Conservation (phyloP, 371 early-diverging fungal genomes). For the Phascolomyces articulosus region DNA sequence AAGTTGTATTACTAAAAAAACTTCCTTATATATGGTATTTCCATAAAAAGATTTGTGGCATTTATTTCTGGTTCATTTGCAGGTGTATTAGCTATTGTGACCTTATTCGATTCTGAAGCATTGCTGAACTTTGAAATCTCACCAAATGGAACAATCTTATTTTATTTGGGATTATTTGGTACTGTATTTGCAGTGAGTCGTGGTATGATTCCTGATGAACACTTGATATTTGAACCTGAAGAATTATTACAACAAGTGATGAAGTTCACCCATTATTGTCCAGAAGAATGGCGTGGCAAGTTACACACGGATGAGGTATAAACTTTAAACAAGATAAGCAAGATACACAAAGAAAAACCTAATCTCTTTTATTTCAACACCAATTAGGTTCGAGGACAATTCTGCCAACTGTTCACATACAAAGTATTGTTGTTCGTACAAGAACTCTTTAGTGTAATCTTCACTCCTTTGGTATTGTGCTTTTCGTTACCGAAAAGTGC, state of each 20-base stretch:
- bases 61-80: slow-evolving; percentile 92
- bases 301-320: slow-evolving; percentile 82
- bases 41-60: slow-evolving; percentile 72
- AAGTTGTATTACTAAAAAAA: too few relatives aligned
- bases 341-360: background rate
- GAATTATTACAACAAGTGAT: slow-evolving; percentile 72
- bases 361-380: background rate
- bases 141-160: slow-evolving; percentile 82
- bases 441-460: slow-evolving; percentile 82
- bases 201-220: slow-evolving; percentile 85
- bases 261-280: slow-evolving; percentile 91
- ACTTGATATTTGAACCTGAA: slow-evolving; percentile 83
- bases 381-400: slow-evolving; percentile 76
- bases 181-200: slow-evolving; percentile 82
- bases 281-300: slow-evolving; percentile 82
- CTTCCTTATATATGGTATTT: too few relatives aligned
- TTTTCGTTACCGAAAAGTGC: slow-evolving; percentile 80
- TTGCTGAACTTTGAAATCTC: slow-evolving; percentile 90
- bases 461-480: slow-evolving; percentile 87
- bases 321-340: too few relatives aligned
- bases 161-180: slow-evolving; percentile 91
- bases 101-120: slow-evolving; percentile 87
- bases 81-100: slow-evolving; percentile 79
- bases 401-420: slow-evolving; percentile 79
- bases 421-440: slow-evolving; percentile 79